Conservation (phyloP, 2,329 filamentous ascomycete species). For the Phoma sp. region DNA sequence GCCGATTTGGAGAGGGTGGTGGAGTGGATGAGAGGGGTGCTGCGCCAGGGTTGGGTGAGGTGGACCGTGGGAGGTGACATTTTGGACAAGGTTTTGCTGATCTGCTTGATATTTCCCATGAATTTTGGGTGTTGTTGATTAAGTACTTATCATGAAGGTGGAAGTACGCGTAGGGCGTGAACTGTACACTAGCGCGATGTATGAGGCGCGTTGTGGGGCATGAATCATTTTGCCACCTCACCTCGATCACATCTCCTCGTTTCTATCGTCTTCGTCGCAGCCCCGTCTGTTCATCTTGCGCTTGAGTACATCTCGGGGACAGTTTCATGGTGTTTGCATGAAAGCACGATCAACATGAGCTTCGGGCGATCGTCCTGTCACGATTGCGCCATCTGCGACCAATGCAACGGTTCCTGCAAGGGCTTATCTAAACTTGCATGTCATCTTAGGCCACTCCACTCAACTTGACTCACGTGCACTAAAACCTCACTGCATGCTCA, state of each 20-base stretch:
- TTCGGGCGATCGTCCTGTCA: background rate
- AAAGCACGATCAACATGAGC: too few species aligned
- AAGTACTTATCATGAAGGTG: background rate
- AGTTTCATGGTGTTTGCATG: background rate
- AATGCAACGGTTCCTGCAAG: background rate
- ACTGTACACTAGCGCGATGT: conserved; percentile 1
- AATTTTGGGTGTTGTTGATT: too few species aligned
- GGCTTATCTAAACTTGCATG: background rate
- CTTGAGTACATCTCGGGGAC: too few species aligned
- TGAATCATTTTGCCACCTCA: too few species aligned
- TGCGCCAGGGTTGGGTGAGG: conserved; percentile 61
- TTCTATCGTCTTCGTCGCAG: background rate
- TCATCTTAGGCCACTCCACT: background rate
- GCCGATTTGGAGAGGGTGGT: conserved; percentile 69
- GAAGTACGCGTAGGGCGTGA: conserved; percentile 15
- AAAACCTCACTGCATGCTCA: background rate
- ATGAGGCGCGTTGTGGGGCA: background rate
- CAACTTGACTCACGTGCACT: background rate
- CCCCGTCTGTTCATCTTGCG: too few species aligned
- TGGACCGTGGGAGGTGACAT: background rate
- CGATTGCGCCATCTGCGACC: background rate
- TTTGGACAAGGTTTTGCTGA: background rate
- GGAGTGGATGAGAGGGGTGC: conserved; percentile 73
- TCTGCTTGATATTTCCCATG: background rate
- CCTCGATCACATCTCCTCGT: too few species aligned